These are phyloP conservation scores for Penicillium robsamsonii DNA, from an alignment of 495 filamentous ascomycete species.

Conservation along the genomic window DNA sequence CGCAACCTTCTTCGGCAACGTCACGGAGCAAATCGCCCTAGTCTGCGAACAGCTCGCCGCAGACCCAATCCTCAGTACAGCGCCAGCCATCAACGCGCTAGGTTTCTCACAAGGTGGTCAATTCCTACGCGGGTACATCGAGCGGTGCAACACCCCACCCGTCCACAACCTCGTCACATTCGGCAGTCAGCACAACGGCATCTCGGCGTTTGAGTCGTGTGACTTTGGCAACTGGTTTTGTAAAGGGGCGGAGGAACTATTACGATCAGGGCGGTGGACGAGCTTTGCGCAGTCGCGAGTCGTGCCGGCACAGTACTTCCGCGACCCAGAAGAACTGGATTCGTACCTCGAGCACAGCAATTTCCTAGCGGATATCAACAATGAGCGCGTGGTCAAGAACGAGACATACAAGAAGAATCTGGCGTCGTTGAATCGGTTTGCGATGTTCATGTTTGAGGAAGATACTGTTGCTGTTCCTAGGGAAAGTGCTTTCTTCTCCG, in stretches of 20 bases:
- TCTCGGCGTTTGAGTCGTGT: constrained; percentile 71
- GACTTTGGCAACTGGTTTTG: constrained; percentile 74
- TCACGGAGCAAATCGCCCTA: constrained; percentile 71
- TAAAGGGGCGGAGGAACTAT: constrained; percentile 66
- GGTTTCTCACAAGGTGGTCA: constrained; percentile 96
- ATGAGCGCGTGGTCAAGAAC: constrained; percentile 78
- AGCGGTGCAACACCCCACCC: constrained; percentile 82
- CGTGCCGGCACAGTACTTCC: constrained; percentile 95
- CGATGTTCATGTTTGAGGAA: constrained; percentile 86
- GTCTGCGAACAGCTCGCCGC: constrained; percentile 78
- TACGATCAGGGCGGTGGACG: constrained; percentile 73
- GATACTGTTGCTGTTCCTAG: constrained; percentile 86
- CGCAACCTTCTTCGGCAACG: constrained; percentile 87
- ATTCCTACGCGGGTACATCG: constrained; percentile 89
- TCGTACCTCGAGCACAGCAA: constrained; percentile 80
- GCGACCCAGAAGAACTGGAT: constrained; percentile 67
- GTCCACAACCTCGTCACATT: constrained; percentile 85
- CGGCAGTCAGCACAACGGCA: constrained; percentile 92
- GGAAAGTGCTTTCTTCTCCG: constrained; percentile 88
- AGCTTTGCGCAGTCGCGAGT: constrained; percentile 70
- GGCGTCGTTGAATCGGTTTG: constrained; percentile 67
- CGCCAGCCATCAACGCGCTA: constrained; percentile 81
- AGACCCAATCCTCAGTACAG: constrained; percentile 76
- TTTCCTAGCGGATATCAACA: constrained; percentile 98
- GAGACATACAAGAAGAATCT: constrained; percentile 70